These are phyloP conservation scores for Hypsizygus marmoreus DNA, from an alignment of 768 basidiomycete species.

Conservation along the genomic window DNA sequence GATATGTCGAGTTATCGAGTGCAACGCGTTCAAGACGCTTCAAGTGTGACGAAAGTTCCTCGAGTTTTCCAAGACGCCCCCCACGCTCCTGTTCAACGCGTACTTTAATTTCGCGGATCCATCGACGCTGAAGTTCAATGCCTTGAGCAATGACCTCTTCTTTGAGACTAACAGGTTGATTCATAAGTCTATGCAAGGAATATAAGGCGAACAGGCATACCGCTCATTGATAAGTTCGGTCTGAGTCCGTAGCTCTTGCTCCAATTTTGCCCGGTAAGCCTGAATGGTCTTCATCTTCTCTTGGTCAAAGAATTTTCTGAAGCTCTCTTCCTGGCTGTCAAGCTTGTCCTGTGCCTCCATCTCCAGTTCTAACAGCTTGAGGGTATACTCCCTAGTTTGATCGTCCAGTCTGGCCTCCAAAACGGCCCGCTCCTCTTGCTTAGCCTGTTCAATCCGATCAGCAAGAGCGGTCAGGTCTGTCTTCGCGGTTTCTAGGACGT, in stretches of 20 bases:
- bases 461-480: slow-evolving; percentile 78
- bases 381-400: slow-evolving; percentile 81
- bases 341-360: slow-evolving; percentile 86
- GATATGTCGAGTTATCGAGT: slow-evolving; percentile 85
- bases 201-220: slow-evolving; percentile 44
- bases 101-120: slow-evolving; percentile 95
- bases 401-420: slow-evolving; percentile 72
- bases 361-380: slow-evolving; percentile 79
- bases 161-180: slow-evolving; percentile 60
- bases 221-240: slow-evolving; percentile 94
- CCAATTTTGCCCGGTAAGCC: slow-evolving; percentile 84
- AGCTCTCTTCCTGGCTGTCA: slow-evolving; percentile 82
- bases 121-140: slow-evolving; percentile 94
- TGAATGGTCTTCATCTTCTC: slow-evolving; percentile 74
- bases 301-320: slow-evolving; percentile 77
- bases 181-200: slow-evolving; percentile 1
- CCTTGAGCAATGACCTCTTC: slow-evolving; percentile 96
- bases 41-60: slow-evolving; percentile 86
- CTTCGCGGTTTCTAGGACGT: slow-evolving; percentile 80
- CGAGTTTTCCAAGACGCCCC: slow-evolving; percentile 91
- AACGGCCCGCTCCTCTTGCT: slow-evolving; percentile 72
- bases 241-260: slow-evolving; percentile 82
- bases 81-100: slow-evolving; percentile 96
- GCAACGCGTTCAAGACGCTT: slow-evolving; percentile 91
- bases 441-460: slow-evolving; percentile 73